Evolutionary conservation across 257 asterid species (phyloP).

Genomic region (Galeopsis tetrahit): DNA sequence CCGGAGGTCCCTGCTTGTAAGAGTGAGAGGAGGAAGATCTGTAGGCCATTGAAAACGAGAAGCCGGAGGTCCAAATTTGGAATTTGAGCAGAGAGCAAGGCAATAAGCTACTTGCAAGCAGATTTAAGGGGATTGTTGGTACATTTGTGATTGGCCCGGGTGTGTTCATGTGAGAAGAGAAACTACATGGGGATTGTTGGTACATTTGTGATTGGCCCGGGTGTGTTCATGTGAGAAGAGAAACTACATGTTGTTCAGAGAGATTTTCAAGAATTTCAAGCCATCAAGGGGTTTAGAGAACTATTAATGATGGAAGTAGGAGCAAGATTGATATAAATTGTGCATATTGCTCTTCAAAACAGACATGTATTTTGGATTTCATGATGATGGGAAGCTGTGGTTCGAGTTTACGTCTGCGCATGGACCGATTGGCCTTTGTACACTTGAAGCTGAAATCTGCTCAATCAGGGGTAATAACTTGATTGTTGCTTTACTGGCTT

Average conservation of each 20-base stretch:
- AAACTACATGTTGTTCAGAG: conserved; percentile 86
- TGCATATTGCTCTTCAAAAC: conserved; percentile 64
- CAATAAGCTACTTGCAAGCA: conserved; percentile 74
- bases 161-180: conserved; percentile 80
- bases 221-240: conserved; percentile 83
- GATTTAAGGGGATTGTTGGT: conserved; percentile 80
- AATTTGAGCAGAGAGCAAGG: conserved; percentile 89
- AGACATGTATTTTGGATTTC: conserved; percentile 83
- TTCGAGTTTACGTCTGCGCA: conserved; percentile 90
- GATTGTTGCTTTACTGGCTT: neutral
- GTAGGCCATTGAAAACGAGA: too few species aligned
- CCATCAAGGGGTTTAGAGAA: conserved; percentile 94
- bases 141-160: conserved; percentile 93
- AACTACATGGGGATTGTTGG: conserved; percentile 73
- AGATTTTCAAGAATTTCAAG: conserved; percentile 85
- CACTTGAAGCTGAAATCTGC: conserved; percentile 43
- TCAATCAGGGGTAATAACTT: neutral
- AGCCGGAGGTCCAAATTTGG: too few species aligned
- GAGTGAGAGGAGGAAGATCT: conserved; percentile 55
- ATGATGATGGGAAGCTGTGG: conserved; percentile 89
- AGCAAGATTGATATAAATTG: conserved; percentile 62
- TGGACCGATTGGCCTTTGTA: conserved; percentile 97
- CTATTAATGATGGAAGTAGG: conserved; percentile 78
- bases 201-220: conserved; percentile 96
- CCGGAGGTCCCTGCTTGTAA: conserved; percentile 35